Evolutionary conservation across 192 early-diverging fungal genomes (phyloP), one percentile per base, ranked within the genome.

Genomic region (Backusella psychrophila): DNA sequence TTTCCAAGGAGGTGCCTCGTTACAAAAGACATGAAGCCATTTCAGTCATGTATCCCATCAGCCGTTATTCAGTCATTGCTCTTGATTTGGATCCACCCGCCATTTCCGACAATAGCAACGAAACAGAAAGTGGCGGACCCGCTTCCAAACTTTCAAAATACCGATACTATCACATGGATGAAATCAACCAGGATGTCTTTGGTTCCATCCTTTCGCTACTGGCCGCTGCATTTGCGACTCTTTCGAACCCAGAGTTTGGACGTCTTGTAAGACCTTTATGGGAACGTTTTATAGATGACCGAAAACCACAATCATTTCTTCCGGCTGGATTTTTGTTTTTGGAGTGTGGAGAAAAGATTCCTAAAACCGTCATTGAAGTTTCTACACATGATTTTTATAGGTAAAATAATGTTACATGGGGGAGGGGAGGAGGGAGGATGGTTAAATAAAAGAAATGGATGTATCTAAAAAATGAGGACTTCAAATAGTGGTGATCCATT

Each of bases 281-380:
- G 89, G 78, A 86, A 6, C 66, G 77, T 0, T 88, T 83, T 74
- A 78, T 84, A 17, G 80, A 87, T 33, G 87, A 90, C 36, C 72
- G 75, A 26, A 77, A 78, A 11, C 80, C 83, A 1, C 79, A 83
- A 23, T 73, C 81, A 2, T 82, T 86, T 39, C 56, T 81, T 42
- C 77, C 84, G 5, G 85, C 86, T 0, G 82, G 83, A 23, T 90
- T 90, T 77, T 52, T 90, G 23, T 85, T 90, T 69, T 82, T 88
- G 70, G 86, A 88, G 53, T 88, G 89, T 71, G 87, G 83, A 41
- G 89, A 90, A 44, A 81, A 87, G 42, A 77, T 80, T 3, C 87
- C 86, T 21, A 79, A 85, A 33, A 70, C 69, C 6, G 79, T 86
- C 6, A 82, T 82, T 17, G 75, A 78, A 42, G 35, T 86, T 2